Evolutionary conservation across 108 stramenopile genomes (phyloP).

Genomic region (Mediolabrus comicus): DNA sequence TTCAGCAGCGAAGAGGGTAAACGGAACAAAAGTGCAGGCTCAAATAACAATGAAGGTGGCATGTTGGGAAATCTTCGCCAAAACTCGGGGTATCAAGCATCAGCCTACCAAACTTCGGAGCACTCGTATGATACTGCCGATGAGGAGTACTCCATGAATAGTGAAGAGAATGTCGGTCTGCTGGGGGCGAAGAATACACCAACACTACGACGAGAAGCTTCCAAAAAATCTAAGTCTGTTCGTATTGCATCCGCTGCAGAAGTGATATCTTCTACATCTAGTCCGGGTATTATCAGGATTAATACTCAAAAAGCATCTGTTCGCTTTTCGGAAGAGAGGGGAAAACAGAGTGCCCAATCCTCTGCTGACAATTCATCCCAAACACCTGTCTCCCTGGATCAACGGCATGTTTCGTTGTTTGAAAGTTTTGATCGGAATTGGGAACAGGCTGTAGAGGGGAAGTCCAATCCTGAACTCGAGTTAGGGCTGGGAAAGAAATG

Average conservation of each 20-base stretch:
- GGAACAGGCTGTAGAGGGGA: conserved; percentile 13
- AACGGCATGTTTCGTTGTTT: conserved; percentile 30
- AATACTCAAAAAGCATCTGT: background rate
- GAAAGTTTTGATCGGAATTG: conserved; percentile 47
- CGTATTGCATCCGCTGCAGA: background rate
- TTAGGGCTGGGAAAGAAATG: conserved; percentile 27
- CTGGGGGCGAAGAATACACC: background rate
- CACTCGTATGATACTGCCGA: conserved; percentile 6
- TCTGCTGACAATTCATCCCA: background rate
- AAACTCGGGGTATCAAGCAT: background rate
- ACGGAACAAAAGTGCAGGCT: background rate
- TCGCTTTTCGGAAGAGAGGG: conserved; percentile 1
- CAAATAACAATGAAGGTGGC: conserved; percentile 5
- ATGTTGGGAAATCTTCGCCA: conserved; percentile 19
- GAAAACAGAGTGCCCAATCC: background rate
- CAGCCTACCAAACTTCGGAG: no score
- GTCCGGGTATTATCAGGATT: background rate
- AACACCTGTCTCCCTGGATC: background rate
- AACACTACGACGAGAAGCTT: background rate
- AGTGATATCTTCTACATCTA: background rate
- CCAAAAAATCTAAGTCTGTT: background rate
- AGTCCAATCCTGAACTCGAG: background rate
- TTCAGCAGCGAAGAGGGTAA: conserved; percentile 2
- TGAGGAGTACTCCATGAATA: conserved; percentile 19
- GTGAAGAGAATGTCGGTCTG: background rate